These are phyloP conservation scores for Pseudopithomyces maydicus DNA, from an alignment of 2,329 filamentous ascomycete species.

Conservation along the genomic window DNA sequence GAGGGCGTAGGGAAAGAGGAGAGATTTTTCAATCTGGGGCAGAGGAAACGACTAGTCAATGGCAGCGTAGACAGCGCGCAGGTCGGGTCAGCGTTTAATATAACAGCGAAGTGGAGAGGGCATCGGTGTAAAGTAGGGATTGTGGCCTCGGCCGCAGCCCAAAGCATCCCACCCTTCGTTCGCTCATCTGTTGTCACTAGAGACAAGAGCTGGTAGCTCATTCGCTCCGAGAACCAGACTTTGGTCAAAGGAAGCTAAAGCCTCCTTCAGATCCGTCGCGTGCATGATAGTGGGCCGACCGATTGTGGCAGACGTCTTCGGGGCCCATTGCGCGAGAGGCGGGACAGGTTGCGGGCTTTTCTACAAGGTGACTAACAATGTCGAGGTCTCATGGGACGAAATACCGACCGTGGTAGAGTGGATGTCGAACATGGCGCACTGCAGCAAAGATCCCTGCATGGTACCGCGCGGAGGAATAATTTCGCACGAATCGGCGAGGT, in stretches of 20 bases:
- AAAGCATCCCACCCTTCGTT: conserved; percentile 37
- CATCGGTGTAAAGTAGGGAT: conserved; percentile 37
- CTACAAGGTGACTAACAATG: conserved; percentile 42
- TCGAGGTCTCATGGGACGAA: conserved; percentile 27
- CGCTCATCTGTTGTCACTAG: conserved; percentile 26
- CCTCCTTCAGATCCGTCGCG: conserved; percentile 17
- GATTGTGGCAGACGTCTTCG: conserved; percentile 23
- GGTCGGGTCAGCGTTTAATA: conserved; percentile 45
- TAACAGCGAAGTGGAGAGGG: conserved; percentile 40
- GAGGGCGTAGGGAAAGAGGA: conserved; percentile 7
- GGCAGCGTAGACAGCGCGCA: conserved; percentile 21
- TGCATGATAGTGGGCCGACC: conserved; percentile 31
- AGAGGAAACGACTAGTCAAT: conserved; percentile 21
- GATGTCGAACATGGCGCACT: conserved; percentile 31
- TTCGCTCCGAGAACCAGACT: conserved; percentile 28
- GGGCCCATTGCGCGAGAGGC: conserved; percentile 40
- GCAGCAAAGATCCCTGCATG: conserved; percentile 18
- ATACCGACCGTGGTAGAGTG: conserved; percentile 26
- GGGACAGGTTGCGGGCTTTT: conserved; percentile 41
- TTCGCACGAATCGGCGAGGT: conserved; percentile 36
- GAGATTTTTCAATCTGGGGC: conserved; percentile 13
- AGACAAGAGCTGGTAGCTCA: conserved; percentile 30
- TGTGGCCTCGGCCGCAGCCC: conserved; percentile 37
- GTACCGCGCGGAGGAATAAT: conserved; percentile 19
- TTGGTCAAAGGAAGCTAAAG: conserved; percentile 27